A percentile compares a stretch with the other conserved stretches of the same genome.
Evolutionary conservation across 345 rosid genomes (phyloP).

Genomic region (Bruguiera sexangula): DNA sequence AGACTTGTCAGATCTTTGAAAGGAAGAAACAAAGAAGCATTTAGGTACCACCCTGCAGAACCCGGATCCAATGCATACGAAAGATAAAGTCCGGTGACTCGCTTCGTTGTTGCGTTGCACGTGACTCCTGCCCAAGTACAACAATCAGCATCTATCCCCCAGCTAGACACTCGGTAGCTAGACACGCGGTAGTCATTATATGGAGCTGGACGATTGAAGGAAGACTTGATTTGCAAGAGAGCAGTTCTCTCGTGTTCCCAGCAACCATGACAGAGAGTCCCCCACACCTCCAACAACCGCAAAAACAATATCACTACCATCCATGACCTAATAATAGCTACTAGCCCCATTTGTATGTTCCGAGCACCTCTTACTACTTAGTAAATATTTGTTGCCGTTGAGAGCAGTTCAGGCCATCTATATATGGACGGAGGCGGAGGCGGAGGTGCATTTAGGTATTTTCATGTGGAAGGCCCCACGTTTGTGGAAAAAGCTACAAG

Average conservation of each 20-base stretch:
- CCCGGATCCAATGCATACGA: not conserved
- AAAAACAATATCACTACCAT: not conserved
- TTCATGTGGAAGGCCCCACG: no score
- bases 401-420: no score
- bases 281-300: not conserved
- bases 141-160: conserved; percentile 1
- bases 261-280: not conserved
- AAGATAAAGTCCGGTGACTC: not conserved
- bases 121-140: conserved; percentile 1
- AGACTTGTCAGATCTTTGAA: not conserved
- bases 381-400: no score
- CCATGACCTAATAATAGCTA: not conserved
- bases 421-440: no score
- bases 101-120: not conserved
- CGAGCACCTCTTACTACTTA: no score
- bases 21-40: conserved; percentile 15
- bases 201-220: not conserved
- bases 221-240: not conserved
- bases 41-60: conserved; percentile 1
- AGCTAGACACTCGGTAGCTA: not conserved
- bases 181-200: not conserved
- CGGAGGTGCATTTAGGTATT: no score
- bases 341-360: not conserved
- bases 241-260: conserved; percentile 8
- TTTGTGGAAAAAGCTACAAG: no score